phyloP scores from a whole-genome alignment of 352 stramenopile genomes.

The Globisporangium splendens region DNA sequence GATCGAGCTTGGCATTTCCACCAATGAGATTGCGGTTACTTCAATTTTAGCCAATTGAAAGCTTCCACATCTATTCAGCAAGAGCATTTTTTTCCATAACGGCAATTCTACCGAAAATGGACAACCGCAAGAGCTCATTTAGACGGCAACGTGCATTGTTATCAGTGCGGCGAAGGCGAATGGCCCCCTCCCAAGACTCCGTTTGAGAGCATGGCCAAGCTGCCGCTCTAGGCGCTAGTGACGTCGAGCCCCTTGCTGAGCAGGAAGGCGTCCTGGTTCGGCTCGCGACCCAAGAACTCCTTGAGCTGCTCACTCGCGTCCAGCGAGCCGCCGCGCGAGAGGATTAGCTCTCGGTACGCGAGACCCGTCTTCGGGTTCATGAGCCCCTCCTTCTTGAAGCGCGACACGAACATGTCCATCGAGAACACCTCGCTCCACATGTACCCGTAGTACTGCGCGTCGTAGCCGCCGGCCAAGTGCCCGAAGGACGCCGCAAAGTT shows the following conservation, averaged over 20 bases:
- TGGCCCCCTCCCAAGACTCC: neutral
- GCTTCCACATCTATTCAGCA: slow-evolving; percentile 1
- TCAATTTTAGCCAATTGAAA: slow-evolving; percentile 6
- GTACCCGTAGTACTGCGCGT: slow-evolving; percentile 87
- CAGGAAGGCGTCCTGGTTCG: slow-evolving; percentile 81
- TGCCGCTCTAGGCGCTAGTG: slow-evolving; percentile 7
- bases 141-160: neutral
- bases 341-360: slow-evolving; percentile 83
- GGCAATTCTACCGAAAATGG: neutral
- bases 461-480: slow-evolving; percentile 76
- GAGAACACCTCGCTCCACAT: slow-evolving; percentile 90
- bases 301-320: slow-evolving; percentile 78
- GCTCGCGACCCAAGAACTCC: slow-evolving; percentile 76
- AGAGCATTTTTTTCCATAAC: neutral
- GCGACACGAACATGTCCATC: slow-evolving; percentile 88
- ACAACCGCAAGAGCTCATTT: neutral
- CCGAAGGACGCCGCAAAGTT: slow-evolving; percentile 85
- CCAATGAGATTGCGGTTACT: slow-evolving; percentile 1
- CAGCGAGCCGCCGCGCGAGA: slow-evolving; percentile 77
- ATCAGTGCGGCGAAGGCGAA: too few species aligned
- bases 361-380: slow-evolving; percentile 81
- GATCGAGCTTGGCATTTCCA: slow-evolving; percentile 1
- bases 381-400: slow-evolving; percentile 82
- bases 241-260: slow-evolving; percentile 65
- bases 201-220: neutral